These are phyloP conservation scores for Diatrype stigma DNA, from an alignment of 2,329 filamentous ascomycete species.

Conservation along the genomic window DNA sequence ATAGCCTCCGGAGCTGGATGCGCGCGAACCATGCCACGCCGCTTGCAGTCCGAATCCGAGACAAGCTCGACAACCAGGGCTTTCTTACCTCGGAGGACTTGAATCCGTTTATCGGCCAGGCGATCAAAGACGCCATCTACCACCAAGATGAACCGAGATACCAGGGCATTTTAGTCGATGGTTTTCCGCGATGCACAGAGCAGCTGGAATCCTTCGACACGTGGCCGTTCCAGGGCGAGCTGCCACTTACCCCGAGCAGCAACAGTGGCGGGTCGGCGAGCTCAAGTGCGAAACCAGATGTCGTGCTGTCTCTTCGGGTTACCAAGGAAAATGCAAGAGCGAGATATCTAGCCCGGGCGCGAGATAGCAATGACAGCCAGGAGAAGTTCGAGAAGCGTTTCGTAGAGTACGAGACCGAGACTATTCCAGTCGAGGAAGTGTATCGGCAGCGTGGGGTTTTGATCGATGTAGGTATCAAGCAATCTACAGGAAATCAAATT, in stretches of 20 bases:
- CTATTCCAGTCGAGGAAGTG: not conserved
- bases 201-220: not conserved
- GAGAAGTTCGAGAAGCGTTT: not conserved
- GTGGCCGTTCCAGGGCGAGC: not conserved
- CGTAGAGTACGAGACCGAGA: not conserved
- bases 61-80: not conserved
- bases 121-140: not conserved
- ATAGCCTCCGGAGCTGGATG: not conserved
- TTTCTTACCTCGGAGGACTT: not conserved
- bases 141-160: not conserved
- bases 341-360: not conserved
- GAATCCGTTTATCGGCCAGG: not conserved
- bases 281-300: not conserved
- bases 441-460: not conserved
- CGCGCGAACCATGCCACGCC: not conserved
- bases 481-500: not conserved
- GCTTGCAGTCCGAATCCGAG: not conserved
- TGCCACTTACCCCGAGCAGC: not conserved
- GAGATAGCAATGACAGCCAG: not conserved
- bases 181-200: not conserved
- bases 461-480: not conserved
- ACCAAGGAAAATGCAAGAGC: not conserved
- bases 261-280: not conserved
- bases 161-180: not conserved
- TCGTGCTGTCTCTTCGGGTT: not conserved